Conservation (phyloP, 202 grass and related monocot species). For the Brachypodium distachyon region DNA sequence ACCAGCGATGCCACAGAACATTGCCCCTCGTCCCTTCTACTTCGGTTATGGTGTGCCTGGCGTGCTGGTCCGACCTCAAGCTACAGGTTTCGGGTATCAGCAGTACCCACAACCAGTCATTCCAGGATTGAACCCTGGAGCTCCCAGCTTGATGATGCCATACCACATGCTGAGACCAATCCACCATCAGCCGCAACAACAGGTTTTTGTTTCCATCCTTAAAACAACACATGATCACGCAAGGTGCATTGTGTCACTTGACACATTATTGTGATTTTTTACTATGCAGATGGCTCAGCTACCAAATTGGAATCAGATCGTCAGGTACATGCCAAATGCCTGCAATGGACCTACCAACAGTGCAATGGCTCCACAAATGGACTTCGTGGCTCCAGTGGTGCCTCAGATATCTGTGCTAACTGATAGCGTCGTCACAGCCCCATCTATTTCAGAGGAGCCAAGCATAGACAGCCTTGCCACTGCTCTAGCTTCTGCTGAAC, state of each 20-base stretch:
- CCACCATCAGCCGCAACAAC: slow-evolving; percentile 1
- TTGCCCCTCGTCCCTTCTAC: slow-evolving; percentile 3
- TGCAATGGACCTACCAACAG: not conserved
- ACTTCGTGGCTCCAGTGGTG: not conserved
- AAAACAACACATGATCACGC: not conserved
- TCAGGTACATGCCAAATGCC: slow-evolving; percentile 16
- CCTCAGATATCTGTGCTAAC: not conserved
- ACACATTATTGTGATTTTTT: not conserved
- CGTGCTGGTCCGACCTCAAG: not conserved
- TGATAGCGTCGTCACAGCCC: not conserved
- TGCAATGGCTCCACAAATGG: not conserved
- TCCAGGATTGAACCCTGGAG: not conserved
- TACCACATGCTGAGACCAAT: slow-evolving; percentile 8
- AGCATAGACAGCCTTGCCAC: not conserved
- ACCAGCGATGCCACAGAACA: not conserved
- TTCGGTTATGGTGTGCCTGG: slow-evolving; percentile 3
- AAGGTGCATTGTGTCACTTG: not conserved
- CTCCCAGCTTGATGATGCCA: not conserved
- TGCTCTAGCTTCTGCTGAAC: not conserved
- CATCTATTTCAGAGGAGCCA: not conserved
- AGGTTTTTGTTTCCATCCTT: slow-evolving; percentile 8
- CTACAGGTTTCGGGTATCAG: slow-evolving; percentile 25
- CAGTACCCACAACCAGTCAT: not conserved
- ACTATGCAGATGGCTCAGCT: slow-evolving; percentile 1
- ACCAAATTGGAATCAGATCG: not conserved